These are phyloP conservation scores for Paramecium octaurelia DNA, from an alignment of 73 alveolate species.

Conservation along the genomic window DNA sequence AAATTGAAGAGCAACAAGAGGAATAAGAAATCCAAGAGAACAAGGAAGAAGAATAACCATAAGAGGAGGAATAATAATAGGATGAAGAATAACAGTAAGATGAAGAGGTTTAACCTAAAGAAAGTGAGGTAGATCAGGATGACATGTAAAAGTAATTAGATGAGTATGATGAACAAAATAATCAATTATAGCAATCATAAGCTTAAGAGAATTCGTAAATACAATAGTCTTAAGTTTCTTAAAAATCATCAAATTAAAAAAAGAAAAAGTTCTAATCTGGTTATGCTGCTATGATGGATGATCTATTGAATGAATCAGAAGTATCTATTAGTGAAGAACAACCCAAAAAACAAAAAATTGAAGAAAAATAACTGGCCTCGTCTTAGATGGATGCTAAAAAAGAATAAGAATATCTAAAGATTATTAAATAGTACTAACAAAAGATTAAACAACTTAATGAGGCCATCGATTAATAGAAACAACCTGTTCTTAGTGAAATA, in stretches of 20 bases:
- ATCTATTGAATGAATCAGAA: neutral
- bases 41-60: neutral
- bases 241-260: neutral
- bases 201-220: neutral
- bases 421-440: conserved; percentile 11
- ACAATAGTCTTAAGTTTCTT: neutral
- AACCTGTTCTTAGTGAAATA: neutral
- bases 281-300: conserved; percentile 39
- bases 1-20: neutral
- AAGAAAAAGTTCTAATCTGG: neutral
- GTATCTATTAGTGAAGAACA: neutral
- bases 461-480: neutral
- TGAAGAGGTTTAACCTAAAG: neutral
- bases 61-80: neutral
- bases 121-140: neutral
- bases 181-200: neutral
- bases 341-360: neutral
- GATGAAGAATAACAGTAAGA: neutral
- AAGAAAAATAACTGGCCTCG: neutral
- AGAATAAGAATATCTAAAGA: conserved; percentile 6
- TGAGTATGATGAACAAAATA: neutral
- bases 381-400: neutral
- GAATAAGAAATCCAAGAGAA: neutral
- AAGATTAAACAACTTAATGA: neutral
- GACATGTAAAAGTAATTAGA: neutral